A percentile compares a stretch with the other conserved stretches of the same genome.
Conservation (phyloP, 148 eudicot genomes). For the Drosera capensis region DNA sequence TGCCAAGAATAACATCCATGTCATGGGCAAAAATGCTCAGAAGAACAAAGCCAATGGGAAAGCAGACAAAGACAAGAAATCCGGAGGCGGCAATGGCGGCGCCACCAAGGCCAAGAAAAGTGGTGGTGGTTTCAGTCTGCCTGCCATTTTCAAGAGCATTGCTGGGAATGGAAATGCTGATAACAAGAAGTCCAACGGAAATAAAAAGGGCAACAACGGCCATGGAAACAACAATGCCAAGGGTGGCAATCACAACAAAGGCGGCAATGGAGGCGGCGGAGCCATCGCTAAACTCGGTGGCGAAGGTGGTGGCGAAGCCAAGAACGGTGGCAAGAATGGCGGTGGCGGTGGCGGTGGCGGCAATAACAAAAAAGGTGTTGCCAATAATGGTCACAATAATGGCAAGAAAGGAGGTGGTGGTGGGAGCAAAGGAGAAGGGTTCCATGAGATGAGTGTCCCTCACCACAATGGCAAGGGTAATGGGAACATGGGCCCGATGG, state of each 20-base stretch:
- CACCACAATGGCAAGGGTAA: slow-evolving; percentile 20
- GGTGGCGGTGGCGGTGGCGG: slow-evolving; percentile 10
- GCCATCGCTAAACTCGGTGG: too few species aligned
- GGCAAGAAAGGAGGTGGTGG: slow-evolving; percentile 21
- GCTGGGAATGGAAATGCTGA: slow-evolving; percentile 15
- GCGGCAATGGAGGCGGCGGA: too few species aligned
- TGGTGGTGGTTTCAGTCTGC: slow-evolving; percentile 3
- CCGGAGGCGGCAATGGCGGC: slow-evolving; percentile 8
- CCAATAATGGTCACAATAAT: slow-evolving; percentile 9
- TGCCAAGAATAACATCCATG: slow-evolving; percentile 8
- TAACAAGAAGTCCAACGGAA: too few species aligned
- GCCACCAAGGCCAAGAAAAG: too few species aligned
- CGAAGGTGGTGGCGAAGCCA: slow-evolving; percentile 15
- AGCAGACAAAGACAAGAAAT: slow-evolving; percentile 8
- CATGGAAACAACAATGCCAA: slow-evolving; percentile 6
- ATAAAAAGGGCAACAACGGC: slow-evolving; percentile 20
- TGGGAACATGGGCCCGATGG: slow-evolving; percentile 28
- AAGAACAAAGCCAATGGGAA: too few species aligned
- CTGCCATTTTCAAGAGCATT: neutral
- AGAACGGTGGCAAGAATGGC: slow-evolving; percentile 16
- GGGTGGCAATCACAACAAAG: slow-evolving; percentile 9
- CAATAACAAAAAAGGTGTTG: slow-evolving; percentile 11
- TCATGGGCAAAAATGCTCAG: slow-evolving; percentile 6
- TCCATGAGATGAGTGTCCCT: slow-evolving; percentile 15
- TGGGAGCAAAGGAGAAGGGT: slow-evolving; percentile 22